Percentiles rank a stretch among this genome's conserved stretches.
Evolutionary conservation across 768 basidiomycete species (phyloP).

Genomic region (Dioszegia hungarica): DNA sequence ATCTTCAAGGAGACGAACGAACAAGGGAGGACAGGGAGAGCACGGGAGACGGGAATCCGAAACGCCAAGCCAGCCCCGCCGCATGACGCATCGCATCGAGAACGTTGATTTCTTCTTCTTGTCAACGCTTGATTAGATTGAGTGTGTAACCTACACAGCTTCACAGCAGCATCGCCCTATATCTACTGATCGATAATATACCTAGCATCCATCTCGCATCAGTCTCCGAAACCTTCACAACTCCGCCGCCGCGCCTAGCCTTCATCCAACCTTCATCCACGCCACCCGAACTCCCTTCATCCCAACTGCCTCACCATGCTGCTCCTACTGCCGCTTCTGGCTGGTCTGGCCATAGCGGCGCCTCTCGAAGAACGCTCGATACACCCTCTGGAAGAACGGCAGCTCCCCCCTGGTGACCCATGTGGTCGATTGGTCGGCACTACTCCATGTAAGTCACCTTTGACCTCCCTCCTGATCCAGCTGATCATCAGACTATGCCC

Average conservation of each 20-base stretch:
- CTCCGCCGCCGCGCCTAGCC: no score
- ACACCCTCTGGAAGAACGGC: neutral
- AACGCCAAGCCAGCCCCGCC: neutral
- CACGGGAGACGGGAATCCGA: neutral
- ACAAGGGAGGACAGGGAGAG: neutral
- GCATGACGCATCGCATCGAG: neutral
- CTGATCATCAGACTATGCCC: neutral
- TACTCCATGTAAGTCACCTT: neutral
- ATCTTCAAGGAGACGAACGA: neutral
- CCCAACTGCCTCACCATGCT: neutral
- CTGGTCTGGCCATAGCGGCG: neutral
- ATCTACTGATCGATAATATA: no score
- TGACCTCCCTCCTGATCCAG: neutral
- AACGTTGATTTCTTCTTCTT: neutral
- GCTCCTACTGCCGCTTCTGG: neutral
- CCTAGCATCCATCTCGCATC: no score
- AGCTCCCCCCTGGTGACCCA: neutral
- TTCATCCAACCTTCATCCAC: neutral
- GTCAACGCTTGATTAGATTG: no score
- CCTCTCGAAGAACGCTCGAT: neutral
- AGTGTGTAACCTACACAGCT: no score
- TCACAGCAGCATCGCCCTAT: no score
- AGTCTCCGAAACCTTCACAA: no score
- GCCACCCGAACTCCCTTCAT: neutral
- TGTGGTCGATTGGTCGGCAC: conserved; percentile 1